Base-by-base conservation (phyloP, 177 flowering plant genomes). In the Vitis hybrid region DNA sequence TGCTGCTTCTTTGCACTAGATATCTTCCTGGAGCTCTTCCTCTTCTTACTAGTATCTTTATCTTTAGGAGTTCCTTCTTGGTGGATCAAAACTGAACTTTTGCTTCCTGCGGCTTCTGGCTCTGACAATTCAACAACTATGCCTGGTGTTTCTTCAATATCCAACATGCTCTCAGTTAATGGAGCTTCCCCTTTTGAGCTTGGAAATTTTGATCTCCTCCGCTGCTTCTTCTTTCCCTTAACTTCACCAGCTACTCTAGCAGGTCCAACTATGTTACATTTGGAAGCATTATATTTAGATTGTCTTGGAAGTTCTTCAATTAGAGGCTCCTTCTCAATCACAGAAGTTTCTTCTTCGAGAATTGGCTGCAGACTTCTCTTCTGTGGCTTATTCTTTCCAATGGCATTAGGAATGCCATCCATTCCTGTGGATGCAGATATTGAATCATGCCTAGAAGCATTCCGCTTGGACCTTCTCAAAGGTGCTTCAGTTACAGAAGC, bases 391-490 rank as follows among this genome's bases (percentile, higher is more conserved):
- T 22, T 10, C 22, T 51, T 60, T 29, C 52, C 21, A 15, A 18
- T 45, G 16, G 2, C 65, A 57, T 49, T 18, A 18, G 31, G 56
- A 26, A 51, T 68, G 26, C 26, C 56, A 45, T 63, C 63, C 67
- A 15, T 21, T 18, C 10, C 67, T 1, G 39, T 39, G 31, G 66
- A 5, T 12, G 21, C 31, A 21, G 7, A 51, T 29, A 10, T 10
- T 21, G 63, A 62, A 11, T 22, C 57, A 22, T n/a, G 11, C 29
- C 63, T 64, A 64, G 72, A 66, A 70, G 67, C 66, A 65, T 16
- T 75, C 53, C 73, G 68, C 51, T 50, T 70, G 11, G 76, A 75
- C 39, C 68, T 63, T 62, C 75, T 66, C 21, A n/a, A 26, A n/a
- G 29, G 39, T 21, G 10, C 64, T 39, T 60, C 9, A 31, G 29